Evolutionary conservation across 495 filamentous ascomycete genomes (phyloP), one percentile per base, ranked within the genome.

Genomic region (Penicillium paxilli): DNA sequence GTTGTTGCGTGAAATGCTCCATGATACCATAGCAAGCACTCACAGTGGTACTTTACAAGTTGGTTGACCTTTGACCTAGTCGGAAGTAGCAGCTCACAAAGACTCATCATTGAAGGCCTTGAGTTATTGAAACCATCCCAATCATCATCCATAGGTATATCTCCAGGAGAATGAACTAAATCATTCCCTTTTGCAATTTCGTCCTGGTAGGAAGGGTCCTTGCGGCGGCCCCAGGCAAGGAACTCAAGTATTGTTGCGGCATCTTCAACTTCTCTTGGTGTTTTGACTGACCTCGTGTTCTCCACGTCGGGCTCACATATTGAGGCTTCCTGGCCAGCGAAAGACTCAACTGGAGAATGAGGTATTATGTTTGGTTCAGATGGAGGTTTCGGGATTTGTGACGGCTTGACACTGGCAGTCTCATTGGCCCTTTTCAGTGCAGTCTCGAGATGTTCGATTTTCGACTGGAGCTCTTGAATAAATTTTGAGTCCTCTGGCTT

Each of bases 201-300:
- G 33, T 66, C 59, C 16, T 62, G 63, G 45, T 69, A 72, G 32
- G 68, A 66, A 1, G 67, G 60, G 37, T 76, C 66, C 35, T 76
- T 74, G 38, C 64, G 60, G 22, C 71, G 63, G 21, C 73, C 73
- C 73, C 73, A 76, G 2, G 71, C 72, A 7, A 76, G 65, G 45
- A 76, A 76, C 47, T 76, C 73, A 0, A 76, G 65, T n/a, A 76
- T 68, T 8, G 73, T 72, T 4, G 73, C 73, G 5, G 73, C 71
- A 51, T 76, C 71, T 55, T 71, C 67, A 19, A 68, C 60, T 38
- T 69, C 71, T 3, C 33, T 33, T 28, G 57, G 42, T 12, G 49
- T 51, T 14, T 53, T 41, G 17, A 38, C 50, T 14, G 48, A 44
- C 19, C 17, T 33, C 3, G 19, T 16, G 41, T 12, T 26, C 3